Base-by-base conservation (phyloP, 345 rosid genomes). In the Cardamine occulta region DNA sequence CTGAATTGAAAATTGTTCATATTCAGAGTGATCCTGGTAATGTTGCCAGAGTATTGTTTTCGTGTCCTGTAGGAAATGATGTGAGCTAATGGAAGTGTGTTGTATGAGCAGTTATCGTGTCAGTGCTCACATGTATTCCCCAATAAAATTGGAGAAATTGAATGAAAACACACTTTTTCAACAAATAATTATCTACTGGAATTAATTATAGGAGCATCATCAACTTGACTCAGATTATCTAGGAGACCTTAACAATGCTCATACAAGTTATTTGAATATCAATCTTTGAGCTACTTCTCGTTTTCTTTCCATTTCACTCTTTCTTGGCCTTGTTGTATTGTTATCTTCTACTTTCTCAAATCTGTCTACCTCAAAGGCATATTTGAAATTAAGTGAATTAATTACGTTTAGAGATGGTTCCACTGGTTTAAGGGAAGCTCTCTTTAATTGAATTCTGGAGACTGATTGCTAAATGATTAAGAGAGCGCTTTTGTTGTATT, bases 21-120 rank as follows among this genome's bases (percentile, higher is more conserved):
- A 34, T 7, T 34, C 37, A 34, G 37, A 34, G 37, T 32, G 35
- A 32, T 32, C 7, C 6, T 32, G 35, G 2, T 34, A 34, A 34
- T 34, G 37, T 34, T 34, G 37, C 2, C 37, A 34, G 1, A 34
- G 37, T 34, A 8, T 34, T 1, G 8, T 34, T 34, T 34, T 7
- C 37, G 1, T 34, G 23, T 21, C 23, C 23, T 21, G 37, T 34
- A 34, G 37, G 37, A 34, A 34, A 34, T 34, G 10, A 34, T 51
- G 8, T 63, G 13, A 56, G 42, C 34, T 69, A 28, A 31, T 58
- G 58, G 66, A 15, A 45, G 35, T 61, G 37, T 48, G 49, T 59
- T n/a, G 32, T 60, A 48, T 60, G 67, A 17, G 59, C 28, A 60
- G 75, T 49, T 32, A 34, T 72, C 8, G 6, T n/a, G 28, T 49